Evolutionary conservation across 768 basidiomycete genomes (phyloP), one percentile per base, ranked within the genome.

Genomic region (Candolleomyces aberdarensis): DNA sequence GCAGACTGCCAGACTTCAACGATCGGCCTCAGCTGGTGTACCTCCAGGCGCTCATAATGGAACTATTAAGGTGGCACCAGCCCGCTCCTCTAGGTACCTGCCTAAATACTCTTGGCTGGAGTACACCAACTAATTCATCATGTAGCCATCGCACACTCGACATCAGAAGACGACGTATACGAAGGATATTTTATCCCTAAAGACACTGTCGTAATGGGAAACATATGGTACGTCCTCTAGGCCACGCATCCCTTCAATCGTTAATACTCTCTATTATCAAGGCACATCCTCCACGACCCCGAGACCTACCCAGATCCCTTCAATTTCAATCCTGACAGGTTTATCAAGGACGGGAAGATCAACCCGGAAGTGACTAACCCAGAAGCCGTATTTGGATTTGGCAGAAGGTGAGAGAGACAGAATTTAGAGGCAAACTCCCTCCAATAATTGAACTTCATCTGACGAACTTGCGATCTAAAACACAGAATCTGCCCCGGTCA

Each of bases 121-220:
- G 4, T 11, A 17, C 40, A 41, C 19, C 39, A 31, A 14, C 11
- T 56, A n/a, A 41, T 1, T 5, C 32, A 31, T 53, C 26, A 19
- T 31, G 20, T 32, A 75, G 74, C 70, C 9, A 62, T 73, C n/a
- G 72, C 75, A 3, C 76, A 77, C 52, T 63, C 69, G 17, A 63
- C 66, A 1, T 65, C 66, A n/a, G 66, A 72, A 32, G 77, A 79
- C 54, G 80, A 80, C 57, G 61, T 74, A 7, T 80, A 82, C 61
- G 67, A 76, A 11, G 75, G 75, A 3, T 75, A 74, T 60, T 65
- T 65, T 47, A 73, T 78, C 14, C 77, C 75, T 0, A 68, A 72
- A 32, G 76, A 75, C 58, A 61, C 78, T 5, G 41, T 75, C 1
- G 64, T 78, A 14, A 44, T 76, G 26, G 63, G 68, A 29, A 78